Evolutionary conservation across 768 basidiomycete species (phyloP), one percentile per base, ranked within the genome.

Genomic region (Candolleomyces eurysporus): DNA sequence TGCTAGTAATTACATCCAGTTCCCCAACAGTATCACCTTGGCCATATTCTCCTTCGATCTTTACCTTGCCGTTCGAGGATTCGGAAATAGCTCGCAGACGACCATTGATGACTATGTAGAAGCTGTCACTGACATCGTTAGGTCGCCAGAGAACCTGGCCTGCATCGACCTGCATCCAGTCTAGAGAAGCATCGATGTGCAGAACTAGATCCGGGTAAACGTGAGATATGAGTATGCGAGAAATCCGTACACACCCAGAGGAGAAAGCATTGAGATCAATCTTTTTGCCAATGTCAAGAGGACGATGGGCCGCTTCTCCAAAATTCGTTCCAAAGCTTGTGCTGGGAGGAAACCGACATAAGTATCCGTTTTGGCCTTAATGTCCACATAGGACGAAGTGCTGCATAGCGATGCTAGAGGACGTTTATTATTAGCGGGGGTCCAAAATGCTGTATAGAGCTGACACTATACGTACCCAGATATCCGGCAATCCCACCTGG

Each of bases 401-500:
- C 89, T 90, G 66, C 92, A 94, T 4, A 98, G 82, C 0, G 95
- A 94, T 17, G 96, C 92, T 11, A 21, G 45, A 48, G 49, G 53
- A 49, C 26, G 26, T 17, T 46, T 11, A 11, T 6, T 2, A 3
- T 36, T 36, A 36, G 6, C 36, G 36, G 36, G 6, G 5, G 36
- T 36, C 36, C 11, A 5, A 11, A 36, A 36, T 36, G 36, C 36
- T 36, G 11, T n/a, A 45, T 14, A 31, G 31, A 31, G 5, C 22
- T 31, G 5, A 31, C 21, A 31, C 26, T 2, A 42, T 22, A 64
- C 80, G 62, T 65, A 92, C 92, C 90, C 26, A 99, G 81, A 73
- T 98, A 98, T 1, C 97, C 97, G 10, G 96, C 97, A 63, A 99
- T 97, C 0, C 97, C 97, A 60, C 97, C 97, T 14, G 96, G 92